phyloP scores from a whole-genome alignment of 2,329 filamentous ascomycete genomes.

The Teratosphaeria nubilosa region DNA sequence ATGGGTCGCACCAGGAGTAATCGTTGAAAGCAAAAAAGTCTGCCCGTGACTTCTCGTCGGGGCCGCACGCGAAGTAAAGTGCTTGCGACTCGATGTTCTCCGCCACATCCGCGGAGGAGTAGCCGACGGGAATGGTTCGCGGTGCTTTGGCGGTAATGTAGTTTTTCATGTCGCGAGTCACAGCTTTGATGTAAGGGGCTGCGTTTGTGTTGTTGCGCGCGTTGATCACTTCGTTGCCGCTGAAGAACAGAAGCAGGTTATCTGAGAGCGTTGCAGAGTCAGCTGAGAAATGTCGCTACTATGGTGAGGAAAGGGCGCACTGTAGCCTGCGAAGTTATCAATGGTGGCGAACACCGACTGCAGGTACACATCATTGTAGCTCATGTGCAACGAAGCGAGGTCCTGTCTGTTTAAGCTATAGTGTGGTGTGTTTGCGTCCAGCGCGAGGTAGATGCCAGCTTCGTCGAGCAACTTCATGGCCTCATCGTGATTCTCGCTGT shows the following conservation, averaged over 20 bases:
- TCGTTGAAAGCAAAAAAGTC: conserved; percentile 89
- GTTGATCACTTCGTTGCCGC: conserved; percentile 66
- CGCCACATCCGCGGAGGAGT: conserved; percentile 75
- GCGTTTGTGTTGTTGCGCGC: conserved; percentile 50
- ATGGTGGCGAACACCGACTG: conserved; percentile 80
- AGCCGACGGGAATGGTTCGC: conserved; percentile 66
- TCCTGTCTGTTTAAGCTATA: conserved; percentile 76
- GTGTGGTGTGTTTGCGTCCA: conserved; percentile 79
- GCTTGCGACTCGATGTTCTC: conserved; percentile 79
- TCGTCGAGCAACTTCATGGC: conserved; percentile 75
- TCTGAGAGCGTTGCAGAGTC: conserved; percentile 19
- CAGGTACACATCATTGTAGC: conserved; percentile 56
- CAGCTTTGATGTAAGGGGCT: conserved; percentile 60
- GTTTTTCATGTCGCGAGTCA: conserved; percentile 70
- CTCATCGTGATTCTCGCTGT: conserved; percentile 65
- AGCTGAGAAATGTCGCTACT: not conserved
- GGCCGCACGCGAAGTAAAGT: conserved; percentile 84
- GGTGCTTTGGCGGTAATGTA: conserved; percentile 63
- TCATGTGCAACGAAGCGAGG: conserved; percentile 45
- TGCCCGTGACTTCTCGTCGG: conserved; percentile 62
- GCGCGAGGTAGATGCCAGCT: conserved; percentile 81
- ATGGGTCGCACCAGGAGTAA: conserved; percentile 73
- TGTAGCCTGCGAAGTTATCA: conserved; percentile 70
- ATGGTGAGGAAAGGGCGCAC: conserved; percentile 5
- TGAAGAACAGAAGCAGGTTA: conserved; percentile 80